Base-by-base conservation (phyloP, 148 eudicot species). In the Silene conica region DNA sequence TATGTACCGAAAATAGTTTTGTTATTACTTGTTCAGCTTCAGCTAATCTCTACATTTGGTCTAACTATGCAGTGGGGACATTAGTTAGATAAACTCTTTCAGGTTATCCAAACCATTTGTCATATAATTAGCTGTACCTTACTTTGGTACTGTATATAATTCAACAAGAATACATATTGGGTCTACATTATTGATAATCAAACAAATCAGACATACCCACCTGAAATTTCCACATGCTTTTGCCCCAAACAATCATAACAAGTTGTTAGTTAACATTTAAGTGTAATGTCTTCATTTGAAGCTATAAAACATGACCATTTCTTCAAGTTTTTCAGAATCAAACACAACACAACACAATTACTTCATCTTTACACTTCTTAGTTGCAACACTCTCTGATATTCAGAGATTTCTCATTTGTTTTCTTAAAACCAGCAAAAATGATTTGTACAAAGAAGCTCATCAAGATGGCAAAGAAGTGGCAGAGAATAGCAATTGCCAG, bases 401-500 rank as follows among this genome's bases (percentile, higher is more conserved):
- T 31, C 8, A 43, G n/a, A 34, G 31, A 14, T 0, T 60, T 63
- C 41, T 63, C 67, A 25, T 28, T 28, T 63, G 4, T 14, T 50
- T 11, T 50, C 41, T 0, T 16, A 63, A 26, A 31, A 34, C 38
- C 41, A 18, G 9, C 41, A 34, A 72, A 71, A 52, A 80, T 80
- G 82, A 71, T 80, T 1, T 75, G 79, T 72, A 38, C 82, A 25
- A 80, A 80, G 66, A 70, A 66, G 19, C 74, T 80, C 25, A 75
- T 64, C 52, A 75, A 63, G 43, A 66, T 80, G 60, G 82, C 79
- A 41, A 75, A 23, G 52, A 80, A 75, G 78, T 75, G 82, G 72
- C 79, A 75, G 19, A 75, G 23, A 63, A 26, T 80, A 8, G 75
- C 82, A 20, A 58, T 28, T n/a, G 65, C 67, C 2, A 79, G 68